Base-by-base conservation (phyloP, 768 basidiomycete species). In the Hirschioporus abietinus region DNA sequence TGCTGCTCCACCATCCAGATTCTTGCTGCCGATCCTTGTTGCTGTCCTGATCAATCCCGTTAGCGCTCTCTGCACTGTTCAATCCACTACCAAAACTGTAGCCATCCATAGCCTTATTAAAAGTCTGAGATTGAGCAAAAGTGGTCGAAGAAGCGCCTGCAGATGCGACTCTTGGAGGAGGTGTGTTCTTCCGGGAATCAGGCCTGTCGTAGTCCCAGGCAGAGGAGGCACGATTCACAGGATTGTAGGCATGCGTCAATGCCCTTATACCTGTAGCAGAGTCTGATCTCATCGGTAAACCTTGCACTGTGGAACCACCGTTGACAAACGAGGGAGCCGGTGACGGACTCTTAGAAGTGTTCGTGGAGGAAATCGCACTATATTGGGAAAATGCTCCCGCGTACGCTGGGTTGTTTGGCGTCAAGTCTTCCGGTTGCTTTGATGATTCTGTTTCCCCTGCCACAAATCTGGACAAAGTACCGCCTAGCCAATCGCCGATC, bases 311-410 rank as follows among this genome's bases (percentile, higher is more conserved):
- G 66, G 70, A 25, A 69, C 72, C 66, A 60, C 73, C 75, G 68
- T 83, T 83, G 7, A 79, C 72, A 25, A 80, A 73, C 7, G 83
- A 86, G 35, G 84, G 90, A 68, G 86, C 88, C 1, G 93, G 92
- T 15, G 93, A 93, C 2, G 93, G 88, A 58, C 85, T 85, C 4
- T 88, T 86, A 7, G 93, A 92, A 24, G 87, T 84, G 2, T 88
- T 85, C 3, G 85, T 81, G 0, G 96, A 93, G 1, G 96, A 92
- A 67, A 99, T 96, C 7, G 93, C 88, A 69, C 91, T 95, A 78
- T 92, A 98, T 71, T 94, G 93, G 27, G 94, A 88, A 77, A 99
- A 98, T 8, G 96, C 93, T 4, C 96, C 96, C 6, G 85, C 77
- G 71, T 81, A 82, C 20, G 81, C 75, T 35, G 79, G 80, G 64